phyloP scores from a whole-genome alignment of 2,329 filamentous ascomycete genomes.

The Fusarium mangiferae region DNA sequence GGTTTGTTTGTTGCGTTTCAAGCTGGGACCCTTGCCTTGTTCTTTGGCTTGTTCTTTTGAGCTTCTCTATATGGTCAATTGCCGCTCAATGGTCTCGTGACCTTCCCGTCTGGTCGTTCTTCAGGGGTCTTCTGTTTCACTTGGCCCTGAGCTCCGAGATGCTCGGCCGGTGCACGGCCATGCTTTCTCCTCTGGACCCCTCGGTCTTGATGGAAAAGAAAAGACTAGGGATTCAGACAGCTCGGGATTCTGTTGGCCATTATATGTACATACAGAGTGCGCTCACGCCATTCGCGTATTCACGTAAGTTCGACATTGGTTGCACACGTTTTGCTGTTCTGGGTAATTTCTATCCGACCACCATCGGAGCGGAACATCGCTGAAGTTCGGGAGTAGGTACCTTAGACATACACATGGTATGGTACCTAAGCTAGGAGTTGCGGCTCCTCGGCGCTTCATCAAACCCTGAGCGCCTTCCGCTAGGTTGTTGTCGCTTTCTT shows the following conservation, averaged over 20 bases:
- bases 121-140: conserved; percentile 21
- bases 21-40: conserved; percentile 5
- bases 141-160: conserved; percentile 9
- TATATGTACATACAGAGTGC: neutral
- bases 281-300: neutral
- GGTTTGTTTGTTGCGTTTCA: conserved; percentile 15
- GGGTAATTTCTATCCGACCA: conserved; percentile 7
- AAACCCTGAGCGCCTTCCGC: conserved; percentile 5
- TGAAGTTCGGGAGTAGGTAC: neutral
- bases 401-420: neutral
- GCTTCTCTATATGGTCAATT: conserved; percentile 17
- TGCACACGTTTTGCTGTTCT: neutral
- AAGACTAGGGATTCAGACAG: neutral
- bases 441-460: conserved; percentile 22
- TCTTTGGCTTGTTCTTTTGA: conserved; percentile 20
- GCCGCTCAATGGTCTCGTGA: conserved; percentile 30
- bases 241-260: neutral
- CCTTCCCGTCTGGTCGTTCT: conserved; percentile 25
- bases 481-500: conserved; percentile 6
- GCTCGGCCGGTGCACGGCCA: conserved; percentile 22
- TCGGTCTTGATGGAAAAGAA: conserved; percentile 5
- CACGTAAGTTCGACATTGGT: neutral
- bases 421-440: neutral
- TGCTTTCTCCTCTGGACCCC: neutral
- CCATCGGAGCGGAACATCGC: neutral